A percentile compares a stretch with the other conserved stretches of the same genome.
Conservation (phyloP, 768 basidiomycete genomes). For the Tricholoma bakamatsutake region DNA sequence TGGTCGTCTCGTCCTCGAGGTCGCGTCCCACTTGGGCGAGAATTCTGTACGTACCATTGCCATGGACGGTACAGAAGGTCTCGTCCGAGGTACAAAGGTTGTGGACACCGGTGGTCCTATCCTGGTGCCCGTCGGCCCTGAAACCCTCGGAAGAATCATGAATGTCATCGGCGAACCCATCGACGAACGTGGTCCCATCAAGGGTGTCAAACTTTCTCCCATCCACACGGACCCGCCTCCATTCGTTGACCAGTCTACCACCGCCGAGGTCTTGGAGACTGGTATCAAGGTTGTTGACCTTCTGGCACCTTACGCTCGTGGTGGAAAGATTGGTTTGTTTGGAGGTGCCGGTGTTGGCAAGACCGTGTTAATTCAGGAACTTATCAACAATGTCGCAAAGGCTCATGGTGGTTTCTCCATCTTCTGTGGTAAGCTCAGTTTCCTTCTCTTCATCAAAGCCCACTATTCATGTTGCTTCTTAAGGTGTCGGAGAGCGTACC, state of each 20-base stretch:
- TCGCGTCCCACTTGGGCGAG: conserved; percentile 97
- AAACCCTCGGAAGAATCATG: conserved; percentile 98
- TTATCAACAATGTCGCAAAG: conserved; percentile 99
- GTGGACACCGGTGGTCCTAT: conserved; percentile 97
- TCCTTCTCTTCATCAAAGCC: not conserved
- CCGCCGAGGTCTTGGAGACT: conserved; percentile 97
- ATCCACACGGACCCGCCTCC: conserved; percentile 97
- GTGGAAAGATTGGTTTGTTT: conserved; percentile 99
- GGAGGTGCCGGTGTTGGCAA: conserved; percentile 99
- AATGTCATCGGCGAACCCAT: conserved; percentile 99
- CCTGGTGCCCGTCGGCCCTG: conserved; percentile 91
- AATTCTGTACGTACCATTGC: conserved; percentile 99
- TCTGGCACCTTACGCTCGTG: conserved; percentile 98
- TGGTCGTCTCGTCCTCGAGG: conserved; percentile 97
- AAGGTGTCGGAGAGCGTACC: conserved; percentile 99
- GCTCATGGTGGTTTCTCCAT: conserved; percentile 99
- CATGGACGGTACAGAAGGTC: conserved; percentile 99
- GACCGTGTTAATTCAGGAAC: conserved; percentile 98
- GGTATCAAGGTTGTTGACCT: conserved; percentile 99
- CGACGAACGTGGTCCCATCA: conserved; percentile 98
- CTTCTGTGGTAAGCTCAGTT: conserved; percentile 72
- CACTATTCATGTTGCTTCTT: not conserved
- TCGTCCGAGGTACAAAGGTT: conserved; percentile 97
- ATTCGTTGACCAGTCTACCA: conserved; percentile 98
- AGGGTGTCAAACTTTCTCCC: conserved; percentile 85